Evolutionary conservation across 805 yeast species (phyloP).

Genomic region (Spathaspora passalidarum): DNA sequence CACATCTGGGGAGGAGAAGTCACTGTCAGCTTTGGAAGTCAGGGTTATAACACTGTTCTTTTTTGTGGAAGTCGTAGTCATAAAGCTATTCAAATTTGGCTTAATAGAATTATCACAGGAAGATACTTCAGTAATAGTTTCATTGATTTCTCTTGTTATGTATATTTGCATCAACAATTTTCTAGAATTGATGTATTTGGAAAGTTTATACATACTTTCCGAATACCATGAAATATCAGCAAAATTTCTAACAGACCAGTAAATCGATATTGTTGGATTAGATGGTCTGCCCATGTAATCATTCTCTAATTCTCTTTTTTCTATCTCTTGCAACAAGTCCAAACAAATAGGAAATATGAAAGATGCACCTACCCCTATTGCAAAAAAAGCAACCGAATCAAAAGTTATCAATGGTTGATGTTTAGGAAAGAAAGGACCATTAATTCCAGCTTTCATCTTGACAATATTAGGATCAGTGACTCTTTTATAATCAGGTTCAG

Average conservation of each 20-base stretch:
- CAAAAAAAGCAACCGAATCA: constrained; percentile 36
- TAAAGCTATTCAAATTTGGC: background rate
- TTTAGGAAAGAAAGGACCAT: constrained; percentile 48
- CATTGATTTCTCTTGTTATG: background rate
- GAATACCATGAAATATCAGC: constrained; percentile 36
- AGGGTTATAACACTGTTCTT: background rate
- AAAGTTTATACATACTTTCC: constrained; percentile 28
- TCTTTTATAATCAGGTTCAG: background rate
- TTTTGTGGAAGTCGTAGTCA: too few species aligned
- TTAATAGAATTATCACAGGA: too few species aligned
- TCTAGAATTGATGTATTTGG: constrained; percentile 20
- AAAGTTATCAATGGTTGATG: constrained; percentile 41
- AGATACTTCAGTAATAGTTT: background rate
- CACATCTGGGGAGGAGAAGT: background rate
- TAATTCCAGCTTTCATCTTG: constrained; percentile 32
- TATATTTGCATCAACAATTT: constrained; percentile 14
- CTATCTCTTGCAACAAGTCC: constrained; percentile 31
- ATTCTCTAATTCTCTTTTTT: constrained; percentile 18
- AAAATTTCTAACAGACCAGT: constrained; percentile 28
- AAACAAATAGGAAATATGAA: constrained; percentile 45
- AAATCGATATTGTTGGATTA: constrained; percentile 22
- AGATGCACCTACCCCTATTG: constrained; percentile 48
- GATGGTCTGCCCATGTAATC: constrained; percentile 35
- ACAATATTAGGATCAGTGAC: constrained; percentile 10
- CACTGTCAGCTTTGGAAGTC: background rate